Percentiles rank a stretch among this genome's conserved stretches.
Conservation (phyloP, 2,329 filamentous ascomycete genomes). For the Penicillium sclerotiorum region DNA sequence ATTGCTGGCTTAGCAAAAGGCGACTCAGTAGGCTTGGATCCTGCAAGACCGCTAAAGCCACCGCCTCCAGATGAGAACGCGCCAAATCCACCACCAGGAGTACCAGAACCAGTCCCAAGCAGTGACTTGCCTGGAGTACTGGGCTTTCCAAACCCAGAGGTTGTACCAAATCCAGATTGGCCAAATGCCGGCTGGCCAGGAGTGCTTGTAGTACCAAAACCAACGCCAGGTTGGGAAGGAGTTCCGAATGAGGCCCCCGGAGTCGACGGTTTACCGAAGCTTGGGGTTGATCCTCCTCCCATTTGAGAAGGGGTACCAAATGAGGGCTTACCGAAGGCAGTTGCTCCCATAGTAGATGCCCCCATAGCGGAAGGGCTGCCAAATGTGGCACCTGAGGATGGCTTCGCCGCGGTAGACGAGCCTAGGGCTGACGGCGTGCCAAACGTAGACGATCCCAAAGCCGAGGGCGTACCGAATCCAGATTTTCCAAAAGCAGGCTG, state of each 20-base stretch:
- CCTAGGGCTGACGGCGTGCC: conserved; percentile 32
- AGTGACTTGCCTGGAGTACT: conserved; percentile 30
- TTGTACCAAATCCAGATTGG: conserved; percentile 33
- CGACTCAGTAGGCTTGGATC: conserved; percentile 22
- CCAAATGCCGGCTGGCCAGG: conserved; percentile 39
- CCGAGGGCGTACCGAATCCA: conserved; percentile 3
- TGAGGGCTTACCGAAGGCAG: conserved; percentile 32
- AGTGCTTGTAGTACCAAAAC: conserved; percentile 21
- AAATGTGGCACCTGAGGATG: conserved; percentile 27
- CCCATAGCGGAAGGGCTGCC: conserved; percentile 28
- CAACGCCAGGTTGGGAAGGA: conserved; percentile 18
- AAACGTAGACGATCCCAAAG: conserved; percentile 18
- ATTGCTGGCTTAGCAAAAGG: conserved; percentile 29
- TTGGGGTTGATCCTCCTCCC: conserved; percentile 26
- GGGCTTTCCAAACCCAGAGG: conserved; percentile 36
- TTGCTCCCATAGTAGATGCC: conserved; percentile 26
- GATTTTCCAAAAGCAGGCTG: conserved; percentile 32
- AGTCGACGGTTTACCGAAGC: conserved; percentile 34
- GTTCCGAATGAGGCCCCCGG: conserved; percentile 40
- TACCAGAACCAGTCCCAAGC: conserved; percentile 23
- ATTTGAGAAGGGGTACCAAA: conserved; percentile 35
- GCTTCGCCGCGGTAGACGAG: conserved; percentile 40
- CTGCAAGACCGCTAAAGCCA: conserved; percentile 32
- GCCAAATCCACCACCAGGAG: conserved; percentile 38
- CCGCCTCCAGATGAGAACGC: conserved; percentile 25